Base-by-base conservation (phyloP, 2,329 filamentous ascomycete genomes). In the Dactylellina leptospora region DNA sequence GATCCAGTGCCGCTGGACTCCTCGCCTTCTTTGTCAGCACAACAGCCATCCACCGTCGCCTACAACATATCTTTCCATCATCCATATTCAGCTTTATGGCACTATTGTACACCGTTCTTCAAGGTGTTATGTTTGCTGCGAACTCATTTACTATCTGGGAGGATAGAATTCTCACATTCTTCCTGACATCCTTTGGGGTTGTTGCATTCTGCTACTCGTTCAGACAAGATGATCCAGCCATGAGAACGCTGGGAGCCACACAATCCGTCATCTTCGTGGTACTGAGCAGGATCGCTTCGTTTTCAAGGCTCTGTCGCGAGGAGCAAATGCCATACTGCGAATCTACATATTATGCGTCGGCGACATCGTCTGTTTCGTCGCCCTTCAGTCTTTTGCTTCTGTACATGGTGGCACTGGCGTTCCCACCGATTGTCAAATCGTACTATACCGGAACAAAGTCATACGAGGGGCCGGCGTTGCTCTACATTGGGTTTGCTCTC, bases 71-170 rank as follows among this genome's bases (percentile, higher is more conserved):
- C 33, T 76, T 92, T 8, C 93, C 92, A 0, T 86, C 81, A n/a
- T 90, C 86, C 0, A 81, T 93, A 59, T 99, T 93, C 93, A 90
- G 92, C n/a, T 93, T 91, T 88, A 82, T 96, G 69, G 88, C 91
- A 4, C 82, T 91, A 23, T 79, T 93, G 11, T 92, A 96, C 75
- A 92, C 92, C 0, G 79, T 92, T n/a, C 87, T 90, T 73, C 91
- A 96, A 78, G 96, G 92, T n/a, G 83, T 91, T 55, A 93, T 95
- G 5, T 99, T 97, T 79, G 93, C 93, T 0, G 95, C 95, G 2
- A 99, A 99, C 81, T 99, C 95, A 0, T 99, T 93, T 81, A 97
- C 93, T 0, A 96, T 99, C 75, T 99, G 95, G 93, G 95, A 99
- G 81, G 95, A 99, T 78, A 90, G 92, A 11, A 97, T 97, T 62